Evolutionary conservation across 371 early-diverging fungal genomes (phyloP).

Genomic region (Sporodiniella umbellata): DNA sequence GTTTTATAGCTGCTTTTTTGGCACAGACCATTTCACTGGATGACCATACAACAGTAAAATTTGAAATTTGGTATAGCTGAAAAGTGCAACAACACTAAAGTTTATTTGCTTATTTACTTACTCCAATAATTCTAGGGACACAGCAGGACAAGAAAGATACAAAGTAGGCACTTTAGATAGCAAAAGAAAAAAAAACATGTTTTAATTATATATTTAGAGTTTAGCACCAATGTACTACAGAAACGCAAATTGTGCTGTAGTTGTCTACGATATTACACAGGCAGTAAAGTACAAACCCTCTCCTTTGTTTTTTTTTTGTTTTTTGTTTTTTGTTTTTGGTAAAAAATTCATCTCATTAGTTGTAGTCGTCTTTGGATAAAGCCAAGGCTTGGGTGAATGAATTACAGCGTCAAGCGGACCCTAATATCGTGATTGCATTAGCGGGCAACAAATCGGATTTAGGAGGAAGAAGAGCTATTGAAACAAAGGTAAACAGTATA

Average conservation of each 20-base stretch:
- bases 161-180: conserved; percentile 49
- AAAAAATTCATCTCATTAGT: not conserved
- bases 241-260: conserved; percentile 95
- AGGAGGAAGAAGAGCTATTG: conserved; percentile 71
- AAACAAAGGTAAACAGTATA: conserved; percentile 56
- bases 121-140: conserved; percentile 71
- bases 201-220: conserved; percentile 46
- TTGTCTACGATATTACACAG: conserved; percentile 98
- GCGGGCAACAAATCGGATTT: conserved; percentile 96
- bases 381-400: conserved; percentile 99
- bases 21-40: conserved; percentile 73
- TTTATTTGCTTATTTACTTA: conserved; percentile 6
- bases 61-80: conserved; percentile 82
- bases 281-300: too few relatives aligned
- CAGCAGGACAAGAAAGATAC: conserved; percentile 95
- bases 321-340: too few relatives aligned
- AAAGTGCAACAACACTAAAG: not conserved
- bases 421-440: conserved; percentile 94
- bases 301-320: too few relatives aligned
- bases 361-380: conserved; percentile 86
- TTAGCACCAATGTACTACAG: conserved; percentile 99
- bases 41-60: conserved; percentile 71
- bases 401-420: conserved; percentile 93
- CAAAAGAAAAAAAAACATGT: not conserved
- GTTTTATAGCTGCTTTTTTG: conserved; percentile 70